phyloP scores from a whole-genome alignment of 2,329 filamentous ascomycete genomes.

The Zymoseptoria pseudotritici region DNA sequence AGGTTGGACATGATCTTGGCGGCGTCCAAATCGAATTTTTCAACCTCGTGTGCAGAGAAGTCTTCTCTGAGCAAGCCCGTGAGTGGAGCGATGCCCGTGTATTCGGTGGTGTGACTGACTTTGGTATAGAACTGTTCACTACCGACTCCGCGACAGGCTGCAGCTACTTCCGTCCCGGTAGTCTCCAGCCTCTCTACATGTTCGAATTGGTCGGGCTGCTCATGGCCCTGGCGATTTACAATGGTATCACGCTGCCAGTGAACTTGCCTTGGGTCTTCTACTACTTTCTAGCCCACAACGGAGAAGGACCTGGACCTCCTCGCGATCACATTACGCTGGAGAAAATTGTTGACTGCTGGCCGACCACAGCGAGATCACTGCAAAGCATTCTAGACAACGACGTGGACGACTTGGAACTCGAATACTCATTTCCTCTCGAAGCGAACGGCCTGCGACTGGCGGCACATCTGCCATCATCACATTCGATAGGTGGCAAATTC shows the following conservation, averaged over 20 bases:
- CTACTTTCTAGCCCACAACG: constrained; percentile 49
- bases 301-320: neutral
- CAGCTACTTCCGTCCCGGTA: constrained; percentile 81
- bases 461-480: constrained; percentile 25
- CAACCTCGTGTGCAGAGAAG: constrained; percentile 70
- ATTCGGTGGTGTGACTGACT: neutral
- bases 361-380: constrained; percentile 67
- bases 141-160: constrained; percentile 68
- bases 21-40: constrained; percentile 98
- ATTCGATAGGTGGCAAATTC: neutral
- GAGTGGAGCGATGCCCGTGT: constrained; percentile 24
- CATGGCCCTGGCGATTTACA: constrained; percentile 86
- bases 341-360: constrained; percentile 83
- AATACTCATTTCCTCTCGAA: constrained; percentile 75
- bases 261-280: constrained; percentile 85
- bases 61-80: constrained; percentile 68
- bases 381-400: constrained; percentile 67
- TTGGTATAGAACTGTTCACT: constrained; percentile 59
- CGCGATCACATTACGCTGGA: constrained; percentile 44
- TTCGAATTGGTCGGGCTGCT: constrained; percentile 83
- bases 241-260: constrained; percentile 82
- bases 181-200: constrained; percentile 77
- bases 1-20: constrained; percentile 86
- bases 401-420: constrained; percentile 70
- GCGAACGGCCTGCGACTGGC: constrained; percentile 47